Conservation (phyloP, 805 yeast species). For the Lipomyces sp. region DNA sequence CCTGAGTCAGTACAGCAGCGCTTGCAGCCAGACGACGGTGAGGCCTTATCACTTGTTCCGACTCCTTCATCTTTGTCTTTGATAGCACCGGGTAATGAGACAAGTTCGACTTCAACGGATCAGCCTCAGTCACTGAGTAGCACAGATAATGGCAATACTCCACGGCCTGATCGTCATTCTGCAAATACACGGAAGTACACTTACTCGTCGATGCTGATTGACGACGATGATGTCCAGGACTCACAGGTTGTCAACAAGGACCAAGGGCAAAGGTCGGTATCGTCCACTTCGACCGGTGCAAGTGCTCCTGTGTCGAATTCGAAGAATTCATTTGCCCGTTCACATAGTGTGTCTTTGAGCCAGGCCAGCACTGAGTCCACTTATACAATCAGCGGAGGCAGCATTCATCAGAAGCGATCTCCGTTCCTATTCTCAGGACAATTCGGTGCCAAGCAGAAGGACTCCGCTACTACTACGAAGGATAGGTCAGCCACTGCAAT, state of each 20-base stretch:
- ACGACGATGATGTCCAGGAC: not conserved
- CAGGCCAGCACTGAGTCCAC: not conserved
- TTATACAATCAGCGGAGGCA: not conserved
- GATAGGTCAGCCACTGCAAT: not conserved
- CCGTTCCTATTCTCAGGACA: not conserved
- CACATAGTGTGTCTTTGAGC: constrained; percentile 10
- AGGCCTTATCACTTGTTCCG: not conserved
- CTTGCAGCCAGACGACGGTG: not conserved
- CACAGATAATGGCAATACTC: not conserved
- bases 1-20: not conserved
- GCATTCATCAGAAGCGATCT: not conserved
- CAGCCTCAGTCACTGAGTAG: not conserved
- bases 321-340: not conserved
- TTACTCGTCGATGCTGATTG: not conserved
- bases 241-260: not conserved
- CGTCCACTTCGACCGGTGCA: constrained; percentile 19
- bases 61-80: constrained; percentile 5
- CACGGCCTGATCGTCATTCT: not conserved
- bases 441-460: not conserved
- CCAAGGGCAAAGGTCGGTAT: constrained; percentile 21
- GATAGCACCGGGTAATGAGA: not conserved
- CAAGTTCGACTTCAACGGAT: not conserved
- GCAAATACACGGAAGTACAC: not conserved
- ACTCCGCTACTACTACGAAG: not conserved
- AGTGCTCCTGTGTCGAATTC: not conserved